Percentiles rank a stretch among this genome's conserved stretches.
These are phyloP conservation scores for Mycena belliarum DNA, from an alignment of 768 basidiomycete genomes.

Conservation along the genomic window DNA sequence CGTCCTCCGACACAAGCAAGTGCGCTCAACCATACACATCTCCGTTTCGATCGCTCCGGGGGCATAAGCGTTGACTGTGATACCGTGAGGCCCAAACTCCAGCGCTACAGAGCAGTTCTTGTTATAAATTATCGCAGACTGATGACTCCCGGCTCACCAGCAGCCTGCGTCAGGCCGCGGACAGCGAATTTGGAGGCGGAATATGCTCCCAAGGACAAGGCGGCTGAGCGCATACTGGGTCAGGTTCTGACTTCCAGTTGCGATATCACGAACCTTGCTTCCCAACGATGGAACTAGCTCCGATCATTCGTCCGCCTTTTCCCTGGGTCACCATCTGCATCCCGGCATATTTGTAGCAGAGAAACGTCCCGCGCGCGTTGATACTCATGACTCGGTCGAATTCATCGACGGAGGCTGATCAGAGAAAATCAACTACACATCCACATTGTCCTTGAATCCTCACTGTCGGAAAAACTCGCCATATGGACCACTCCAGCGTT, in stretches of 20 bases:
- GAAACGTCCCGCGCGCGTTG: constrained; percentile 33
- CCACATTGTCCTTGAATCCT: not conserved
- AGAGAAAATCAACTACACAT: not conserved
- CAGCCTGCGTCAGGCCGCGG: constrained; percentile 5
- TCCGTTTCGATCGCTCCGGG: constrained; percentile 11
- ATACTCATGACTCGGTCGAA: constrained; percentile 28
- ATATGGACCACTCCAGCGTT: constrained; percentile 25
- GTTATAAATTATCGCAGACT: not conserved
- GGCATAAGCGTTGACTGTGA: constrained; percentile 18
- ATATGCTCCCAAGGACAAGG: constrained; percentile 20
- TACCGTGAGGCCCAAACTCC: constrained; percentile 1
- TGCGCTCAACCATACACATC: not conserved
- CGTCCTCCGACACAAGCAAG: not conserved
- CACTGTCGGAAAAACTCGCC: constrained; percentile 7
- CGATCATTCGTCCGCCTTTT: constrained; percentile 38
- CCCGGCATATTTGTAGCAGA: constrained; percentile 39
- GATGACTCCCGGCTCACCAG: not conserved
- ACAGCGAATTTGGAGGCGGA: constrained; percentile 31
- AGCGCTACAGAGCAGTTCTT: not conserved
- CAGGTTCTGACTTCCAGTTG: no score
- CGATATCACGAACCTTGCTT: constrained; percentile 15
- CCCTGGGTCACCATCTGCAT: constrained; percentile 28
- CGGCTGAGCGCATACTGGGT: not conserved
- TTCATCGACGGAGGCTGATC: constrained; percentile 14
- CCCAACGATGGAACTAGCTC: constrained; percentile 21